A percentile compares a stretch with the other conserved stretches of the same genome.
Evolutionary conservation across 2,329 filamentous ascomycete genomes (phyloP).

Genomic region (Ploettnerulaceae sp.): DNA sequence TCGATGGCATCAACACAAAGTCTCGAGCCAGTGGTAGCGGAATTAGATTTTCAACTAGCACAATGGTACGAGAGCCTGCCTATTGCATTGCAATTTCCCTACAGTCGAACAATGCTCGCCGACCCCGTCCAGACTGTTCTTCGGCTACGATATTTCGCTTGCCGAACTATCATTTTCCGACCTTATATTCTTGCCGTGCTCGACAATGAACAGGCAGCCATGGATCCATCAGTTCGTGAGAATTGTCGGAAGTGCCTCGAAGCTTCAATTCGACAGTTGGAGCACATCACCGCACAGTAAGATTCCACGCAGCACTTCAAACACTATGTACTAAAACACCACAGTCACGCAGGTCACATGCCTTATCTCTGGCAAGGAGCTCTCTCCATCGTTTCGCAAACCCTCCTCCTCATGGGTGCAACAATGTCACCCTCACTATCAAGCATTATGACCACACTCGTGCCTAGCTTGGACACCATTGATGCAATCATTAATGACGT

Average conservation of each 20-base stretch:
- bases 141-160: conserved; percentile 76
- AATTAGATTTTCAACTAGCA: conserved; percentile 75
- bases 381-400: conserved; percentile 77
- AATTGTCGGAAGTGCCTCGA: conserved; percentile 79
- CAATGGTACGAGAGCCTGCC: conserved; percentile 83
- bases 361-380: conserved; percentile 84
- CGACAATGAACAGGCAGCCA: conserved; percentile 67
- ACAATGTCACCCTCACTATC: conserved; percentile 71
- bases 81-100: conserved; percentile 69
- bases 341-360: conserved; percentile 73
- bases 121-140: conserved; percentile 77
- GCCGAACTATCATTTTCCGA: conserved; percentile 79
- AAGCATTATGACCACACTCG: conserved; percentile 55
- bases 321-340: conserved; percentile 9
- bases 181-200: conserved; percentile 78
- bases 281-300: conserved; percentile 73
- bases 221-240: conserved; percentile 69
- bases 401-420: conserved; percentile 76
- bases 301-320: conserved; percentile 32
- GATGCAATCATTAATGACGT: conserved; percentile 76
- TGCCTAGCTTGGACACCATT: conserved; percentile 55
- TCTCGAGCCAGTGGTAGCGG: conserved; percentile 71
- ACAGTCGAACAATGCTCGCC: conserved; percentile 59
- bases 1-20: conserved; percentile 66
- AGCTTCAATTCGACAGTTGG: conserved; percentile 72